Conservation (phyloP, 1,284 basidiomycete species). For the Lentinus polychrous region DNA sequence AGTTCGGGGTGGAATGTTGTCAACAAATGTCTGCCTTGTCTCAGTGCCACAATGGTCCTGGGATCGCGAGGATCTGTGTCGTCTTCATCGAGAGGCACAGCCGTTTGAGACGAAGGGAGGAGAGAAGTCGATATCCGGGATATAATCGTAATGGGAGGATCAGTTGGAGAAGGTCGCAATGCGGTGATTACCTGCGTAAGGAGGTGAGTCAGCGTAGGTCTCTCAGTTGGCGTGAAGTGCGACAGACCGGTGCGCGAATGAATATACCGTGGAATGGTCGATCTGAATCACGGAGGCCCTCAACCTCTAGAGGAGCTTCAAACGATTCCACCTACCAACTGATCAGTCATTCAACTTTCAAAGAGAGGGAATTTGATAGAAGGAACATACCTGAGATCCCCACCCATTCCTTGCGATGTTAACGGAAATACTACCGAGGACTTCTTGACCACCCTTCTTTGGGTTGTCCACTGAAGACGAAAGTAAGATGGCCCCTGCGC, state of each 20-base stretch:
- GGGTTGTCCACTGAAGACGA: conserved; percentile 67
- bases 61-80: conserved; percentile 41
- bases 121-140: conserved; percentile 64
- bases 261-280: conserved; percentile 83
- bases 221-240: conserved; percentile 12
- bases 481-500: conserved; percentile 93
- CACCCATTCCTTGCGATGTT: conserved; percentile 87
- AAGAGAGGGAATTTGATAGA: no score
- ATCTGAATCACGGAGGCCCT: conserved; percentile 53
- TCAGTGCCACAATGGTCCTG: conserved; percentile 77
- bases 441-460: conserved; percentile 85
- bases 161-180: conserved; percentile 35
- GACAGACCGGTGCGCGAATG: conserved; percentile 85
- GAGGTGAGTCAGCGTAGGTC: neutral
- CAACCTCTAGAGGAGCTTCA: conserved; percentile 69
- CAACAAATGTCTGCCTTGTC: conserved; percentile 79
- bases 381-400: conserved; percentile 61
- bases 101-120: conserved; percentile 43
- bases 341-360: no score
- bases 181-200: conserved; percentile 54
- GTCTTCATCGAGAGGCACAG: conserved; percentile 24
- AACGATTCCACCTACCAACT: conserved; percentile 92
- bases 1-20: conserved; percentile 96
- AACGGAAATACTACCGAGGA: conserved; percentile 79
- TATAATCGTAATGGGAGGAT: conserved; percentile 57